Base-by-base conservation (phyloP, 495 filamentous ascomycete species). In the Terfezia claveryi region DNA sequence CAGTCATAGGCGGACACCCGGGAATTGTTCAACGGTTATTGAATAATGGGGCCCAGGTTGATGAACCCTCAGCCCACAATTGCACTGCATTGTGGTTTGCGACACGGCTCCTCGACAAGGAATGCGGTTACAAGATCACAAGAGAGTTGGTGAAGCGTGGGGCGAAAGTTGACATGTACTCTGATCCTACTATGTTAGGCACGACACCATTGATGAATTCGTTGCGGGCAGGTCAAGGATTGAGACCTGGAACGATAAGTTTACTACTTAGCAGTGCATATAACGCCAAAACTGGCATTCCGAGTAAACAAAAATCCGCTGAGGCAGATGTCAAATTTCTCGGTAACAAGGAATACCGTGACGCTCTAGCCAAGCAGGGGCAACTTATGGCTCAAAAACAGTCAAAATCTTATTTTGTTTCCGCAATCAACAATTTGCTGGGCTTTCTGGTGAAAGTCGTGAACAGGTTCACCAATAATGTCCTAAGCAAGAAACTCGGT, bases 181-280 rank as follows among this genome's bases (percentile, higher is more conserved):
- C 38, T 44, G 38, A 44, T 44, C 10, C 10, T 11, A 44, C 38
- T 44, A 44, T 44, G 38, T 11, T 44, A 16, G 38, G 38, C 38
- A 11, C 38, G 38, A 66, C 57, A 10, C 52, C 52, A 1, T 37
- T 53, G 4, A 53, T 53, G 52, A 53, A 53, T 37, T 17, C 52
- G 16, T 27, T 71, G 68, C 59, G 68, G 56, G 52, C 73, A 67
- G 1, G 55, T 57, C 0, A 67, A 61, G 5, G 69, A 70, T 38
- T 69, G 68, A 11, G 70, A 53, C 20, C 20, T 20, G 20, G 20
- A 20, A 58, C 72, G 69, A 36, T 61, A 54, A 11, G 52, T 16
- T 16, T 44, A 10, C 38, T 44, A 16, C 38, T 44, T 10, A 16
- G 10, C 10, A 44, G 16, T 10, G 38, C n/a, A n/a, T n/a, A n/a